phyloP scores from a whole-genome alignment of 2,329 filamentous ascomycete species.

The Amauroascus verrucosus region DNA sequence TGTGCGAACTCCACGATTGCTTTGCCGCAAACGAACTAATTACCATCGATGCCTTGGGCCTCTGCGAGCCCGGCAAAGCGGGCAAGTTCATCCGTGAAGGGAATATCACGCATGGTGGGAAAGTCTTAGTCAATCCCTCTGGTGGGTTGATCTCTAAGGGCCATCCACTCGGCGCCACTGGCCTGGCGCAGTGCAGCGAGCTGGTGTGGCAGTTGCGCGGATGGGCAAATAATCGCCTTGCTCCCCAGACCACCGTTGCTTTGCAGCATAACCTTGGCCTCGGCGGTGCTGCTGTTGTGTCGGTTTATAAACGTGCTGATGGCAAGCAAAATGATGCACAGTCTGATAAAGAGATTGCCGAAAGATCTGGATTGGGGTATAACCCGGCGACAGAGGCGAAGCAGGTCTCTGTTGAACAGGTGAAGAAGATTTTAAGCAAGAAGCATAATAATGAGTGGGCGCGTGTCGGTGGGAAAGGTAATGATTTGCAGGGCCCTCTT shows the following conservation, averaged over 20 bases:
- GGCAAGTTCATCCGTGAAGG: constrained; percentile 19
- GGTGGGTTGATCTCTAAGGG: constrained; percentile 27
- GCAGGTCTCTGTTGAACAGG: constrained; percentile 12
- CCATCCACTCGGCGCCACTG: constrained; percentile 25
- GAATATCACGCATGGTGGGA: constrained; percentile 20
- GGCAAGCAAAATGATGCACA: background rate
- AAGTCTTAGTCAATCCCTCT: constrained; percentile 22
- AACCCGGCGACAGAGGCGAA: constrained; percentile 13
- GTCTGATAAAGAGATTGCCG: constrained; percentile 2
- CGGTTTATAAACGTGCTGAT: constrained; percentile 17
- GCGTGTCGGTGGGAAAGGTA: constrained; percentile 8
- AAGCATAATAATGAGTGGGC: constrained; percentile 12
- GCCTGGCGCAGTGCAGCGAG: constrained; percentile 25
- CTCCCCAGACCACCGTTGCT: constrained; percentile 14
- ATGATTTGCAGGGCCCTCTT: constrained; percentile 6
- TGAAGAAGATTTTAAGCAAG: constrained; percentile 11
- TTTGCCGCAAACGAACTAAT: constrained; percentile 24
- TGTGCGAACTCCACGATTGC: constrained; percentile 26
- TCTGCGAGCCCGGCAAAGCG: constrained; percentile 20
- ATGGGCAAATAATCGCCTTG: constrained; percentile 24
- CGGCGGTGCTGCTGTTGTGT: constrained; percentile 23
- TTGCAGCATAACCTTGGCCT: constrained; percentile 26
- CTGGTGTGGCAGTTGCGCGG: constrained; percentile 25
- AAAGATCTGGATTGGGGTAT: constrained; percentile 7
- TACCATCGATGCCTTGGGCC: constrained; percentile 20